Percentiles rank a stretch among this genome's conserved stretches.
Evolutionary conservation across 768 basidiomycete species (phyloP).

Genomic region (Panaeolus papilionaceus): DNA sequence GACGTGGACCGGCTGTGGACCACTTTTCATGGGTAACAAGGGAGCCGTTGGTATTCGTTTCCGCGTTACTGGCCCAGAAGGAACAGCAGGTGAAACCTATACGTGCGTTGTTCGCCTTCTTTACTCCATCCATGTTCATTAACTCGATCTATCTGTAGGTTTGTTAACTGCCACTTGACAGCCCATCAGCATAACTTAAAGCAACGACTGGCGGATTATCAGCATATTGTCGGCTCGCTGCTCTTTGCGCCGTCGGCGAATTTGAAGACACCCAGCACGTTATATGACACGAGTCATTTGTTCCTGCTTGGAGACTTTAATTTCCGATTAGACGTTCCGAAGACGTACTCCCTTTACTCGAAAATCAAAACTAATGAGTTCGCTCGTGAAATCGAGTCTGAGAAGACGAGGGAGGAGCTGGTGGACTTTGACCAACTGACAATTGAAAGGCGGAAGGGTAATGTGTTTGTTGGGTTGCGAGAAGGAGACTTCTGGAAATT

Average conservation of each 20-base stretch:
- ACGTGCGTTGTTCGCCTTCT: conserved; percentile 63
- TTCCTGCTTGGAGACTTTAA: conserved; percentile 96
- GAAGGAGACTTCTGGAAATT: conserved; percentile 92
- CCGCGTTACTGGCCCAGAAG: conserved; percentile 63
- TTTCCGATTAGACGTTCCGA: conserved; percentile 78
- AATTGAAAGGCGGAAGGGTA: conserved; percentile 65
- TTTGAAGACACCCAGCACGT: conserved; percentile 54
- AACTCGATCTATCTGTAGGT: conserved; percentile 52
- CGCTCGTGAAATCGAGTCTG: conserved; percentile 50
- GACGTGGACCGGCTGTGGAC: conserved; percentile 76
- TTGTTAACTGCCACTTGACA: conserved; percentile 92
- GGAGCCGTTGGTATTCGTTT: conserved; percentile 92
- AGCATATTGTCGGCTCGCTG: conserved; percentile 80
- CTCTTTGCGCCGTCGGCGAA: conserved; percentile 68
- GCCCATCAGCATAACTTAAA: conserved; percentile 74
- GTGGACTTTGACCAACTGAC: conserved; percentile 79
- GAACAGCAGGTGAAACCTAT: conserved; percentile 72
- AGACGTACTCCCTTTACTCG: conserved; percentile 52
- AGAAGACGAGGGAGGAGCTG: conserved; percentile 60
- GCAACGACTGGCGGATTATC: conserved; percentile 77
- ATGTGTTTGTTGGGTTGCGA: conserved; percentile 71
- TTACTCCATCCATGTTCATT: neutral
- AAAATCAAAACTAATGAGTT: conserved; percentile 41
- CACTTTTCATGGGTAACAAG: conserved; percentile 90
- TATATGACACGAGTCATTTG: conserved; percentile 88